Evolutionary conservation across 2,329 filamentous ascomycete species (phyloP).

Genomic region (Eutypella sp.): DNA sequence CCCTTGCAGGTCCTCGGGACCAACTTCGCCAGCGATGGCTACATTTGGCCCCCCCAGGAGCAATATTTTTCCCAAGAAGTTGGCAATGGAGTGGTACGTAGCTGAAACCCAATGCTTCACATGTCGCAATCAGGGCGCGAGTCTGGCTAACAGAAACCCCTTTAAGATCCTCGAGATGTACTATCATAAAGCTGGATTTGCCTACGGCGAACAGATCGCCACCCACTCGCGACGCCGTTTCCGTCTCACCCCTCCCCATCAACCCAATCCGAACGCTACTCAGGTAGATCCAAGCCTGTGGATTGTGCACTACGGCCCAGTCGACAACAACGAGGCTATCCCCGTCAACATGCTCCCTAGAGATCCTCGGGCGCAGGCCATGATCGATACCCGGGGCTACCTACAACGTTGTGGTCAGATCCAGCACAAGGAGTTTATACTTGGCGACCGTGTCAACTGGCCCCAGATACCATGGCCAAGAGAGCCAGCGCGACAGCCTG

Average conservation of each 20-base stretch:
- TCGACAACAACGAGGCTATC: constrained; percentile 68
- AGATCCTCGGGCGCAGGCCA: constrained; percentile 54
- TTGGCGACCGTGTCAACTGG: constrained; percentile 86
- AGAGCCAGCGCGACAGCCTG: constrained; percentile 44
- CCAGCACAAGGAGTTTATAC: constrained; percentile 88
- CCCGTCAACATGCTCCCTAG: constrained; percentile 63
- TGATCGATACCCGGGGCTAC: constrained; percentile 57
- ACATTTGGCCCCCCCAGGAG: constrained; percentile 83
- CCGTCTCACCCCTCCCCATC: constrained; percentile 69
- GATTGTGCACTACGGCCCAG: constrained; percentile 83
- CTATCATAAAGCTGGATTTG: constrained; percentile 75
- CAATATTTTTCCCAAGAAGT: constrained; percentile 69
- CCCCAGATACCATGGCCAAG: constrained; percentile 71
- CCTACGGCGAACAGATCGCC: constrained; percentile 68
- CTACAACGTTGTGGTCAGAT: constrained; percentile 75
- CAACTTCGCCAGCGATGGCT: constrained; percentile 85
- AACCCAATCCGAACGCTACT: constrained; percentile 63
- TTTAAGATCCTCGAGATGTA: constrained; percentile 80
- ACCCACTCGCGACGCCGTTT: constrained; percentile 80
- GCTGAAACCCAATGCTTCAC: not conserved
- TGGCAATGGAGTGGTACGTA: constrained; percentile 53
- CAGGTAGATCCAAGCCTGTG: constrained; percentile 77
- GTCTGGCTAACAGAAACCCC: not conserved
- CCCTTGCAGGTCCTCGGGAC: constrained; percentile 65
- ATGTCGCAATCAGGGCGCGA: not conserved